Evolutionary conservation across 2,329 filamentous ascomycete genomes (phyloP).

Genomic region (Penicillium brevicompactum): DNA sequence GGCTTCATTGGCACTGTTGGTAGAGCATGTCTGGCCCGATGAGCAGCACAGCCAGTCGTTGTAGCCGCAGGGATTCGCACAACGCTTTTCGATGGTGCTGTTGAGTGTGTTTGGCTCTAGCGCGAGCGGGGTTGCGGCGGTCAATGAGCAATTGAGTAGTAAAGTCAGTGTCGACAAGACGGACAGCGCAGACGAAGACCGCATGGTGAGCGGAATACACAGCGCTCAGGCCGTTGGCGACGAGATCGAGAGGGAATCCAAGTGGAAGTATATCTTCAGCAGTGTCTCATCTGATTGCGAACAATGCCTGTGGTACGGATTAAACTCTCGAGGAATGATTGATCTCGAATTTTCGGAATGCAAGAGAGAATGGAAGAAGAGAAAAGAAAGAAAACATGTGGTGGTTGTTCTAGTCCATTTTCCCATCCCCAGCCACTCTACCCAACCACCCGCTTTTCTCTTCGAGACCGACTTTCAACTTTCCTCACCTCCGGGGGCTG

Average conservation of each 20-base stretch:
- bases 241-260: neutral
- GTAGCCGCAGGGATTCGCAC: slow-evolving; percentile 56
- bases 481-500: slow-evolving; percentile 18
- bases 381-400: slow-evolving; percentile 11
- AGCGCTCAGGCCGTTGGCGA: neutral
- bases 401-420: slow-evolving; percentile 16
- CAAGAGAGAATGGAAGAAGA: slow-evolving; percentile 15
- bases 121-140: slow-evolving; percentile 35
- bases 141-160: slow-evolving; percentile 23
- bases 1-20: slow-evolving; percentile 52
- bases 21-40: slow-evolving; percentile 50
- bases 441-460: slow-evolving; percentile 40
- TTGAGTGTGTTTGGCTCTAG: slow-evolving; percentile 21
- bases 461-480: neutral
- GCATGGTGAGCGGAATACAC: slow-evolving; percentile 27
- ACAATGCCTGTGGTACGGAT: too few species aligned
- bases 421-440: slow-evolving; percentile 24
- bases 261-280: neutral
- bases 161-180: slow-evolving; percentile 32
- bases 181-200: slow-evolving; percentile 27
- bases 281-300: slow-evolving; percentile 2
- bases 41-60: slow-evolving; percentile 54
- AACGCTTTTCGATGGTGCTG: slow-evolving; percentile 38
- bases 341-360: slow-evolving; percentile 8
- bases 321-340: neutral